These are phyloP conservation scores for Biscutella laevigata DNA, from an alignment of 441 rosid genomes.

Conservation along the genomic window DNA sequence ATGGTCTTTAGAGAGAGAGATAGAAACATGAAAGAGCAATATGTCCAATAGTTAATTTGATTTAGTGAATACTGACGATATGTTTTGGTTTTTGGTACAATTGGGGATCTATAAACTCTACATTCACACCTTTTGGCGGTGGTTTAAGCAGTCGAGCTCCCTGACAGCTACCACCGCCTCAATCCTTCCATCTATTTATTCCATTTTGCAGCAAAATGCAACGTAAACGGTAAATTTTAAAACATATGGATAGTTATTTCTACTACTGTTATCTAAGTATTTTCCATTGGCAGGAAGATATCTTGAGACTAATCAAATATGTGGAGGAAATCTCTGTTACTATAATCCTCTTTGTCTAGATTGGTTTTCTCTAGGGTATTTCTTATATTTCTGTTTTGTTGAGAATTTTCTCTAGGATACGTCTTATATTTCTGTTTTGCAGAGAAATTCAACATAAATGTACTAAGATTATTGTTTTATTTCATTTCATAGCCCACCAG, in stretches of 20 bases:
- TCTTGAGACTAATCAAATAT: conserved; percentile 63
- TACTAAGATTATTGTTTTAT: conserved; percentile 12
- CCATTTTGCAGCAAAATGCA: conserved; percentile 72
- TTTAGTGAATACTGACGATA: conserved; percentile 1
- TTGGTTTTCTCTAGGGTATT: neutral
- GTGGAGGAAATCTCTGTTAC: conserved; percentile 80
- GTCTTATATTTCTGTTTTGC: too few relatives aligned
- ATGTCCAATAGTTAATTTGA: neutral
- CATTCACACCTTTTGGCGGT: conserved; percentile 37
- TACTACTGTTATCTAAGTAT: neutral
- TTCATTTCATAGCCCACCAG: conserved; percentile 46
- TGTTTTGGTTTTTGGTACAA: conserved; percentile 20
- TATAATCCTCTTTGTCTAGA: conserved; percentile 2
- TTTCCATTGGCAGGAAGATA: conserved; percentile 66
- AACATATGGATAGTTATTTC: neutral
- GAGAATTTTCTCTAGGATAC: too few relatives aligned
- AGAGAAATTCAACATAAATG: conserved; percentile 4
- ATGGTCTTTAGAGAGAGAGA: neutral
- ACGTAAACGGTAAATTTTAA: conserved; percentile 56
- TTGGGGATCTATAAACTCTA: conserved; percentile 64
- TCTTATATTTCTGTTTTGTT: neutral
- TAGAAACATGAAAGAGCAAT: conserved; percentile 4
- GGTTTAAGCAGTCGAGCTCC: conserved; percentile 40
- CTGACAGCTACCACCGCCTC: conserved; percentile 37
- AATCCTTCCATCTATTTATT: conserved; percentile 70